Evolutionary conservation across 441 rosid species (phyloP).

Genomic region (Pelargonium fulgidum): DNA sequence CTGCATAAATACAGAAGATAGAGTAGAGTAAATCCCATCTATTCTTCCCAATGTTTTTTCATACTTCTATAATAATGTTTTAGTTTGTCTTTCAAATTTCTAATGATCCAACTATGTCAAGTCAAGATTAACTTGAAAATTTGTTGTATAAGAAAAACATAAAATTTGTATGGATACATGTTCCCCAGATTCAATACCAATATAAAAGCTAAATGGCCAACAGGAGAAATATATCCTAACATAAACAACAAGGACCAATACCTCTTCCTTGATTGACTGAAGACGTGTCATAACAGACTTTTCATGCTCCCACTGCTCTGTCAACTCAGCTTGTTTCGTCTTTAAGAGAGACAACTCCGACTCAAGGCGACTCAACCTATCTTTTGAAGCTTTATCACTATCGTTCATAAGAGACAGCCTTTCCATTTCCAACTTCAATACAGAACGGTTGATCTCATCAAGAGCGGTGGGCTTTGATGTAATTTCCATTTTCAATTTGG

Average conservation of each 20-base stretch:
- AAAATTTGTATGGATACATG: too few species aligned
- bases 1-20: slow-evolving; percentile 29
- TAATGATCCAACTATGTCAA: too few species aligned
- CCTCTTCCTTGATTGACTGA: slow-evolving; percentile 94
- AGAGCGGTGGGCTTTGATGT: slow-evolving; percentile 96
- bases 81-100: too few species aligned
- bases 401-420: slow-evolving; percentile 80
- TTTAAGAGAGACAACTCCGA: slow-evolving; percentile 58
- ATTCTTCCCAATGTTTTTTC: not conserved
- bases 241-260: slow-evolving; percentile 15
- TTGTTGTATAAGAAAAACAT: too few species aligned
- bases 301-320: slow-evolving; percentile 97
- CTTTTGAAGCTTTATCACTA: slow-evolving; percentile 79
- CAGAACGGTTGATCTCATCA: slow-evolving; percentile 91
- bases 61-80: not conserved
- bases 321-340: slow-evolving; percentile 70
- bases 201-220: too few species aligned
- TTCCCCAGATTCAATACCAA: too few species aligned
- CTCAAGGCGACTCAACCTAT: slow-evolving; percentile 72
- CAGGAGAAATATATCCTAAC: not conserved
- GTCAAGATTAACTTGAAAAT: too few species aligned
- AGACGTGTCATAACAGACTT: slow-evolving; percentile 84
- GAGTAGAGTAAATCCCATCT: not conserved
- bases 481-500: slow-evolving; percentile 98
- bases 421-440: slow-evolving; percentile 90